These are phyloP conservation scores for Trichomonas gallinae DNA, from an alignment of 208 protist species.

Conservation along the genomic window DNA sequence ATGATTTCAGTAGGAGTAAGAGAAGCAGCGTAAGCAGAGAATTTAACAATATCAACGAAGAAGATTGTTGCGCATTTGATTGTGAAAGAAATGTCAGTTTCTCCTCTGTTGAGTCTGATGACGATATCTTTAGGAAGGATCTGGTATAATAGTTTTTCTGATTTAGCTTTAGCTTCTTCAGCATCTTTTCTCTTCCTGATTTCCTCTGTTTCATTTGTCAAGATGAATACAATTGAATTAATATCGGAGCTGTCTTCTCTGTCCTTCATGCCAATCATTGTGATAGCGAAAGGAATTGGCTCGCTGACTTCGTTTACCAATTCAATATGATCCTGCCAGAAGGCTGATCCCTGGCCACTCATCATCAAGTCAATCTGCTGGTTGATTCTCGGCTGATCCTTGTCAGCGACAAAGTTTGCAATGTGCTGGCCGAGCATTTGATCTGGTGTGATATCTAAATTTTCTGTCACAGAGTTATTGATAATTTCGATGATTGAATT, in stretches of 20 bases:
- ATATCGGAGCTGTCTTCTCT: not conserved
- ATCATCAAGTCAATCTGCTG: not conserved
- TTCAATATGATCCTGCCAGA: not conserved
- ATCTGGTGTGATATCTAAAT: not conserved
- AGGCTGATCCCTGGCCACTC: not conserved
- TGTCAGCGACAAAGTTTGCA: not conserved
- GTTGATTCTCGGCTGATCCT: not conserved
- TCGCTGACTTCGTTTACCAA: not conserved
- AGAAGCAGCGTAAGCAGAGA: not conserved
- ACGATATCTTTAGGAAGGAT: constrained; percentile 14
- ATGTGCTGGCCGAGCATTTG: not conserved
- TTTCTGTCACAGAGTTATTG: not conserved
- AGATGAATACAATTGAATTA: not conserved
- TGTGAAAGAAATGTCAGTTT: not conserved
- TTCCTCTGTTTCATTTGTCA: not conserved
- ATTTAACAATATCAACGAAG: not conserved
- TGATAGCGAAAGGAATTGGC: not conserved
- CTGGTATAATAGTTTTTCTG: not conserved
- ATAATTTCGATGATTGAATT: constrained; percentile 11
- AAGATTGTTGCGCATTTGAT: not conserved
- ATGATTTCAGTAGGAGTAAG: not conserved
- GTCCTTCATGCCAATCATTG: not conserved
- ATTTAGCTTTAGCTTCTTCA: not conserved
- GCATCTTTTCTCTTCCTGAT: not conserved
- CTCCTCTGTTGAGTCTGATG: not conserved